phyloP scores from a whole-genome alignment of 208 protist genomes.

The Crithidia mellificae region DNA sequence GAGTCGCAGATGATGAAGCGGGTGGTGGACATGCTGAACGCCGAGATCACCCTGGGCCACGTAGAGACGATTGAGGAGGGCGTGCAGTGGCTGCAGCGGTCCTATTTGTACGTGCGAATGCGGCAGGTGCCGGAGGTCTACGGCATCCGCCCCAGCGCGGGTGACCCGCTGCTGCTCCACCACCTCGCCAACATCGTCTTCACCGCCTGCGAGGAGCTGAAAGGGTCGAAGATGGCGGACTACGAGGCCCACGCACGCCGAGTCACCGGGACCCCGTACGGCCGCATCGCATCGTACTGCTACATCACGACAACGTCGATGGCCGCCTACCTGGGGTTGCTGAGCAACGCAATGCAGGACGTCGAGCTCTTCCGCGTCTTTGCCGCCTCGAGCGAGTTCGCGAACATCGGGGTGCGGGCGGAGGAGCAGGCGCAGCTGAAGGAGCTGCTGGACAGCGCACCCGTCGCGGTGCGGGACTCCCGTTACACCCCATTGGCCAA shows the following conservation, averaged over 20 bases:
- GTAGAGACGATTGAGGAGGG: constrained; percentile 94
- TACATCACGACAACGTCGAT: constrained; percentile 98
- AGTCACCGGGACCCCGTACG: constrained; percentile 94
- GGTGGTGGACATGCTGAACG: constrained; percentile 98
- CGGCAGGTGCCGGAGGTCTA: constrained; percentile 95
- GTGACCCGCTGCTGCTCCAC: constrained; percentile 87
- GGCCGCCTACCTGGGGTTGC: constrained; percentile 92
- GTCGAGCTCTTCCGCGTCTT: constrained; percentile 98
- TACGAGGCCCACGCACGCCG: constrained; percentile 94
- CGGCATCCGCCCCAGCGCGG: constrained; percentile 71
- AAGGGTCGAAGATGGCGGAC: constrained; percentile 88
- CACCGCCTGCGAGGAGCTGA: constrained; percentile 91
- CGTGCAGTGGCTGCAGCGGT: constrained; percentile 97
- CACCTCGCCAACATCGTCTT: constrained; percentile 95
- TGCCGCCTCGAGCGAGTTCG: constrained; percentile 97
- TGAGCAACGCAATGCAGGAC: constrained; percentile 96
- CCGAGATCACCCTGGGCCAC: constrained; percentile 98
- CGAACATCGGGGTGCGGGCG: constrained; percentile 95
- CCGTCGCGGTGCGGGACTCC: constrained; percentile 97
- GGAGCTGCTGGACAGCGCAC: constrained; percentile 96
- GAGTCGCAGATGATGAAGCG: constrained; percentile 97
- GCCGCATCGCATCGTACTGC: constrained; percentile 98
- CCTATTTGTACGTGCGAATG: constrained; percentile 99
- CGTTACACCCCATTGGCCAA: constrained; percentile 97
- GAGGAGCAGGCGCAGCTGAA: constrained; percentile 98